Conservation (phyloP, 2,329 filamentous ascomycete genomes). For the Cercospora sojina region DNA sequence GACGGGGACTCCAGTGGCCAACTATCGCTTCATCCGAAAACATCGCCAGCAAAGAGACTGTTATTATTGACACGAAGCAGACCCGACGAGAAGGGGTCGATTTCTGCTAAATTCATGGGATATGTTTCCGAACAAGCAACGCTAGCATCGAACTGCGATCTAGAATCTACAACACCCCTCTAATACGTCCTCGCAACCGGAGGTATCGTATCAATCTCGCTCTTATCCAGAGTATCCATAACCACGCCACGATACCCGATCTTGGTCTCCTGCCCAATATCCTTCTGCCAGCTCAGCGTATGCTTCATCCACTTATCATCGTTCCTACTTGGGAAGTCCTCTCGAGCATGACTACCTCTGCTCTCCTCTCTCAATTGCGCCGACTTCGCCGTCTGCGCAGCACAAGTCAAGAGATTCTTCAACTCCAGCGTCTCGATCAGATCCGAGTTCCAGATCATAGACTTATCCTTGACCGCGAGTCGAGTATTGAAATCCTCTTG, state of each 20-base stretch:
- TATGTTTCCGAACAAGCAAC: background rate
- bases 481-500: conserved; percentile 40
- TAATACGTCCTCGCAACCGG: conserved; percentile 36
- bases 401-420: conserved; percentile 50
- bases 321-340: conserved; percentile 48
- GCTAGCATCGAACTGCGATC: background rate
- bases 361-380: conserved; percentile 48
- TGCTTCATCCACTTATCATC: conserved; percentile 50
- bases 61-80: background rate
- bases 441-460: conserved; percentile 53
- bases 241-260: conserved; percentile 46
- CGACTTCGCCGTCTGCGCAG: conserved; percentile 48
- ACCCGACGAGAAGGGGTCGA: background rate
- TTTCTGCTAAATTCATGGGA: background rate
- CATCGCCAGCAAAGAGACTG: background rate
- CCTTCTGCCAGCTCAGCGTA: conserved; percentile 49
- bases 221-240: conserved; percentile 47
- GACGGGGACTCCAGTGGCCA: no score
- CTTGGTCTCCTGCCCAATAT: conserved; percentile 42
- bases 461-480: conserved; percentile 44
- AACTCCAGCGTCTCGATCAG: conserved; percentile 51
- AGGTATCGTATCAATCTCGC: conserved; percentile 41
- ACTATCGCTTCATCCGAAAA: background rate
- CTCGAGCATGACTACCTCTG: conserved; percentile 49
- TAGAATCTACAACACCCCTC: background rate